Conservation (phyloP, 768 basidiomycete species). For the Crassisporium funariophilum region DNA sequence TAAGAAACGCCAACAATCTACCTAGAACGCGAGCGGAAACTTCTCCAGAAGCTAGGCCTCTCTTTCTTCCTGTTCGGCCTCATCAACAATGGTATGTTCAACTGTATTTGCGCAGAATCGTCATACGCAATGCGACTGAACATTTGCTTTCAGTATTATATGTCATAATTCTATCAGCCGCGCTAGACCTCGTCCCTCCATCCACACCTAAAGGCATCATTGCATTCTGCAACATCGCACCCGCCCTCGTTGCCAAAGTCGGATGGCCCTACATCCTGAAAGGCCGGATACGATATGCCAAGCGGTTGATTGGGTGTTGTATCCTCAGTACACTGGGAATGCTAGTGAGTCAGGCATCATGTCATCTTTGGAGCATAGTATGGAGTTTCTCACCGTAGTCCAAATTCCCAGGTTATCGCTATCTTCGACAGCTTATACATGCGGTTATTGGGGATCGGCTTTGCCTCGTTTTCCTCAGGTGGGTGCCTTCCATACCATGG, state of each 20-base stretch:
- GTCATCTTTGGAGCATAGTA: neutral
- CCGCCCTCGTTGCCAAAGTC: slow-evolving; percentile 83
- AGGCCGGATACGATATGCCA: slow-evolving; percentile 81
- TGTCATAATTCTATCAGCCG: slow-evolving; percentile 95
- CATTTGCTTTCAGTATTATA: slow-evolving; percentile 67
- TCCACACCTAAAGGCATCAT: slow-evolving; percentile 94
- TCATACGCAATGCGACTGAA: neutral
- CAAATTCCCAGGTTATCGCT: slow-evolving; percentile 66
- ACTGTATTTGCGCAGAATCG: neutral
- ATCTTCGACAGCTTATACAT: slow-evolving; percentile 63
- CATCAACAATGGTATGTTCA: slow-evolving; percentile 80
- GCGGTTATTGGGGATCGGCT: slow-evolving; percentile 54
- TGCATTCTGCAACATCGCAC: slow-evolving; percentile 93
- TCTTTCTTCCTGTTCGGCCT: slow-evolving; percentile 94
- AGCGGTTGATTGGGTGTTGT: slow-evolving; percentile 76
- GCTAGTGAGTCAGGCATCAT: slow-evolving; percentile 57
- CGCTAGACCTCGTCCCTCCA: slow-evolving; percentile 90
- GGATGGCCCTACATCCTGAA: slow-evolving; percentile 91
- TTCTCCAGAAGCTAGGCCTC: slow-evolving; percentile 42
- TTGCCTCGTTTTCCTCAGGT: slow-evolving; percentile 91
- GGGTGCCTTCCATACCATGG: slow-evolving; percentile 1
- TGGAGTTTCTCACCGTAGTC: neutral
- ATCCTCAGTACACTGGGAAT: slow-evolving; percentile 79
- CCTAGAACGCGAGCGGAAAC: slow-evolving; percentile 30
- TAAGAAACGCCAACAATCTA: neutral